Evolutionary conservation across 2,329 filamentous ascomycete genomes (phyloP), one percentile per base, ranked within the genome.

Genomic region (Fusarium oxysporum): DNA sequence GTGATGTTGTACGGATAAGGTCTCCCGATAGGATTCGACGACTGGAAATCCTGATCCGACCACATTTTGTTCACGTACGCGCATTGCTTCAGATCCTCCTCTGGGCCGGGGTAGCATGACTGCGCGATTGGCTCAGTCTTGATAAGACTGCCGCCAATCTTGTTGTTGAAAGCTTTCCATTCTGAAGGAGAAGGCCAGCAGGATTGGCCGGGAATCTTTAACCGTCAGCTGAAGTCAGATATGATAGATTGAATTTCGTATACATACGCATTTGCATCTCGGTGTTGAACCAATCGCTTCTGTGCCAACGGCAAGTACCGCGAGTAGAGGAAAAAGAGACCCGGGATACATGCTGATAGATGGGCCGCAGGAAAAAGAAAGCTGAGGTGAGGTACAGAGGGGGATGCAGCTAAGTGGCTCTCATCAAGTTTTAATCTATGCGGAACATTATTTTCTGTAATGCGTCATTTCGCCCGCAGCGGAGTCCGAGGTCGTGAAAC

Each of bases 1-100:
- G 70, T 72, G 25, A 72, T 72, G 21, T 72, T 72, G n/a, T 72
- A 70, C 6, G 70, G 70, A 48, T 72, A 72, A 16, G 70, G 65
- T 32, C 70, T 73, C 8, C 70, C 70, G 16, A 72, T 67, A 7
- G 70, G 70, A 56, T 73, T 50, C 16, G 65, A 70, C 0, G 70
- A 67, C 21, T 72, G 70, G 12, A 72, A 72, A 41, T 72, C 61
- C 25, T 72, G 70, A 33, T 72, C 70, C 17, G 70, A 62, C 70
- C 70, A 72, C 70, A 72, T 73, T 43, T 70, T 62, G 19, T 43
- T 72, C 21, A 72, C 65, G 21, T 73, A 62, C 1, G 60, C 65
- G 28, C 70, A 72, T 5, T 72, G 54, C 7, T 60, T 43, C 6
- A 72, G 43, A 41, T 72, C 65, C 23, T 73, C 10, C 1, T 14